Evolutionary conservation across 2,329 filamentous ascomycete genomes (phyloP).

Genomic region (Aspergillus uvarum): DNA sequence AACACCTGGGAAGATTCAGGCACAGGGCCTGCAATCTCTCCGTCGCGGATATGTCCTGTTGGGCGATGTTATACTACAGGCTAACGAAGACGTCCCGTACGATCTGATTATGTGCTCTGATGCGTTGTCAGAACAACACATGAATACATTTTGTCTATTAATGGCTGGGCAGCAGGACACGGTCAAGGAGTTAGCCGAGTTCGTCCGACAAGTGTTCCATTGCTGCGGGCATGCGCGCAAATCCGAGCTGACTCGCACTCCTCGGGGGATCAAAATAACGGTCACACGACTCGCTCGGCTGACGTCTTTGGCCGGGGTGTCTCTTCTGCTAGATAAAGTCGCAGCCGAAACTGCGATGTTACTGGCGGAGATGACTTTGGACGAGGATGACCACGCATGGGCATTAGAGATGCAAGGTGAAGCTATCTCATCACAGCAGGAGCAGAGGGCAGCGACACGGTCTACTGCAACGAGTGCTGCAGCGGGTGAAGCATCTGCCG

Average conservation of each 20-base stretch:
- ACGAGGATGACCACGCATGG: conserved; percentile 41
- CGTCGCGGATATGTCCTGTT: conserved; percentile 36
- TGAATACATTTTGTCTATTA: conserved; percentile 32
- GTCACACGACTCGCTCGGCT: conserved; percentile 27
- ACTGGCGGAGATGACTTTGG: conserved; percentile 40
- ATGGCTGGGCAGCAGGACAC: conserved; percentile 32
- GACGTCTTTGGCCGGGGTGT: conserved; percentile 23
- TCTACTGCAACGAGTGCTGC: conserved; percentile 15
- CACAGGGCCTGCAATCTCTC: conserved; percentile 26
- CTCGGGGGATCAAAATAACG: conserved; percentile 28
- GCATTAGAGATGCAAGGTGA: conserved; percentile 40
- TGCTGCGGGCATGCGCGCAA: conserved; percentile 30
- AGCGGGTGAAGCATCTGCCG: conserved; percentile 15
- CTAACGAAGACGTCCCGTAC: conserved; percentile 21
- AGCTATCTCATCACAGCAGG: conserved; percentile 23
- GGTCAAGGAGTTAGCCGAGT: conserved; percentile 35
- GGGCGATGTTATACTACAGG: conserved; percentile 31
- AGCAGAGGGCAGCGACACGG: conserved; percentile 10
- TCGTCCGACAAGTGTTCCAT: conserved; percentile 36
- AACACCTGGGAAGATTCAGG: conserved; percentile 1
- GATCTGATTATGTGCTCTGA: conserved; percentile 10
- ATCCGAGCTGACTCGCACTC: conserved; percentile 23
- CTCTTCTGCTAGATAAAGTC: conserved; percentile 34
- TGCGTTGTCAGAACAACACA: conserved; percentile 19
- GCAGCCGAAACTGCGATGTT: conserved; percentile 42